Evolutionary conservation across 257 asterid species (phyloP), one percentile per base, ranked within the genome.

Genomic region (Solanum infundibuliforme): DNA sequence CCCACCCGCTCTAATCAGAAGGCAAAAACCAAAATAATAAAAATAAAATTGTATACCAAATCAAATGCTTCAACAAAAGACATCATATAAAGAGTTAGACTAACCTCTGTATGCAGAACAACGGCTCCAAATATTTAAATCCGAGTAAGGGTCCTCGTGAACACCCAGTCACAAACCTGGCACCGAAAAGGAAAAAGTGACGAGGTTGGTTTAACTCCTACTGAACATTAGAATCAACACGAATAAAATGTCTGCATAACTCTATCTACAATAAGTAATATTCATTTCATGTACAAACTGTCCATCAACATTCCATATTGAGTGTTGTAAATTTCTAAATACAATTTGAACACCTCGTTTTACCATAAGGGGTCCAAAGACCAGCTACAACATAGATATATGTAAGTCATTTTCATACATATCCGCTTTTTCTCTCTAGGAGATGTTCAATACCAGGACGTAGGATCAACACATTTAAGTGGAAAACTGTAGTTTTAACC

Each of bases 81-180:
- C 38, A 79, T 41, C 74, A 48, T 9, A 79, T 75, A 35, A 29
- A 86, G 83, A 36, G 11, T 52, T 21, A 68, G 34, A 11, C 14
- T 66, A 89, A 94, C 99, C 99, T 96, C 88, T 97, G 99, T 92
- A 97, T 90, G 91, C 99, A 95, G 93, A 97, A 97, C 66, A 92
- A 83, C 39, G 99, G 99, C 92, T 97, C 99, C 95, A 96, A 91
- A 86, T 94, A 92, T 88, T 94, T 95, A 85, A 97, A 97, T 81
- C 99, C 99, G 83, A 97, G 98, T 90, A 97, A 89, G 76, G 99
- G 99, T 89, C 99, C 99, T 75, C 99, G 98, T 88, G 99, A 97
- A 89, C 99, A 97, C 39, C 99, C 99, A 60, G 99, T 97, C 81
- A 93, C 96, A 91, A 97, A 97, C 93, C 99, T 97, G 89, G 83